Evolutionary conservation across 2,329 filamentous ascomycete genomes (phyloP), one percentile per base, ranked within the genome.

Genomic region (Pseudogymnoascus sp.): DNA sequence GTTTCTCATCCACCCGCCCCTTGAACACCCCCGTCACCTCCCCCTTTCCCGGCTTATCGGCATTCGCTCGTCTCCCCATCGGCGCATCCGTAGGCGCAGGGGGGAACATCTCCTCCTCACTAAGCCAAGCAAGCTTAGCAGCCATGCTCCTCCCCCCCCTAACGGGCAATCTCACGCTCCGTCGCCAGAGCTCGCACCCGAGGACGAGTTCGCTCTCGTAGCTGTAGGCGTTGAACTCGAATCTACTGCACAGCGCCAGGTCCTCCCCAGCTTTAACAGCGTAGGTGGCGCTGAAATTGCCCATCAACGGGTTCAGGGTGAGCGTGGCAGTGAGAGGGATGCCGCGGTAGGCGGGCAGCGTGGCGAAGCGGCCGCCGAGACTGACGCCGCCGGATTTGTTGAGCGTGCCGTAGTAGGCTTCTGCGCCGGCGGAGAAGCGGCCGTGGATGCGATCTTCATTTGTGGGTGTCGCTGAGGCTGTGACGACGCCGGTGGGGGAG

Each of bases 191-290:
- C 78, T 99, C 95, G 78, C 91, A 90, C 12, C 95, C 95, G 24
- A 98, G 84, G 26, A 92, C 88, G 81, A 96, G 89, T 64, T 95
- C 90, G 72, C 91, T 96, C 78, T 99, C 95, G 78, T 97, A 99
- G 73, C 91, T 96, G 77, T 97, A 98, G 60, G 97, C 89, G 72
- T 99, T 99, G 77, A 99, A 99, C 72, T 96, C 92, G 77, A 98
- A 93, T 60, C 89, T 87, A 22, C 92, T 96, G 67, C 92, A 95
- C 60, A 99, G 83, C 10, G 91, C 90, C 68, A 96, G 85, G 70
- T 91, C 86, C 35, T 84, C 84, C 2, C 91, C 91, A 1, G 93
- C 93, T 71, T 91, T 89, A 59, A 98, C 90, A 0, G 95, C 90
- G 74, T 99, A 99, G 14, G 87, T 96, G 37, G 92, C 91, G 63